Evolutionary conservation across 2,329 filamentous ascomycete genomes (phyloP).

Genomic region (Boeremia exigua): DNA sequence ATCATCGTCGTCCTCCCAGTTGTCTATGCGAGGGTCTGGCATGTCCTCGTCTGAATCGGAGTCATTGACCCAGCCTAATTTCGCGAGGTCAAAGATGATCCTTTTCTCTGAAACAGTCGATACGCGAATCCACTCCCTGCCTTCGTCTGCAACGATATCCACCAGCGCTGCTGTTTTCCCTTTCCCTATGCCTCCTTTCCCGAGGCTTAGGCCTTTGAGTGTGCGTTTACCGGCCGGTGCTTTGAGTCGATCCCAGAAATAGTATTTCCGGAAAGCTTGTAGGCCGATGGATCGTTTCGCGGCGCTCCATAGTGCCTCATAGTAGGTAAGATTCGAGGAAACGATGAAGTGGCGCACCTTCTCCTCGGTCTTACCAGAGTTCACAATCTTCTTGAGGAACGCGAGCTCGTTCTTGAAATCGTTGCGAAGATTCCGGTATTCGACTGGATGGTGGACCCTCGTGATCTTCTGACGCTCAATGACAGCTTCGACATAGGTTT

Average conservation of each 20-base stretch:
- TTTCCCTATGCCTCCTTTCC: slow-evolving; percentile 47
- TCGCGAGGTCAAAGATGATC: slow-evolving; percentile 71
- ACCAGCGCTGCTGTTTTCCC: slow-evolving; percentile 62
- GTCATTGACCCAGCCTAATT: slow-evolving; percentile 65
- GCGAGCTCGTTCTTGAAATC: slow-evolving; percentile 46
- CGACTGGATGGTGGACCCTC: slow-evolving; percentile 46
- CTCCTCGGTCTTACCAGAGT: slow-evolving; percentile 30
- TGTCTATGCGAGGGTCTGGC: slow-evolving; percentile 13
- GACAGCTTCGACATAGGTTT: slow-evolving; percentile 48
- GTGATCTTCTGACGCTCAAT: slow-evolving; percentile 37
- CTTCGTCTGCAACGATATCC: slow-evolving; percentile 69
- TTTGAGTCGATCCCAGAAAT: slow-evolving; percentile 39
- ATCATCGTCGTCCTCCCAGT: slow-evolving; percentile 58
- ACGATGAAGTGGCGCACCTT: slow-evolving; percentile 61
- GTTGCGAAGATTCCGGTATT: slow-evolving; percentile 41
- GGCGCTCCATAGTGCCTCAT: slow-evolving; percentile 67
- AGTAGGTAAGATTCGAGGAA: slow-evolving; percentile 71
- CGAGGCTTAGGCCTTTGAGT: slow-evolving; percentile 31
- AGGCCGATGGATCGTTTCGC: slow-evolving; percentile 65
- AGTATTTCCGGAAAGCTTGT: slow-evolving; percentile 57
- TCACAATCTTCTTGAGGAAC: slow-evolving; percentile 40
- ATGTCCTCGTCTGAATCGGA: slow-evolving; percentile 55
- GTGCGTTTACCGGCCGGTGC: slow-evolving; percentile 28
- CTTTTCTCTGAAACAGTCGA: slow-evolving; percentile 69
- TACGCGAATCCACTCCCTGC: slow-evolving; percentile 71